A percentile compares a stretch with the other conserved stretches of the same genome.
Conservation (phyloP, 225 moss, liverwort and hornwort genomes). For the Sphagnum tenellum region DNA sequence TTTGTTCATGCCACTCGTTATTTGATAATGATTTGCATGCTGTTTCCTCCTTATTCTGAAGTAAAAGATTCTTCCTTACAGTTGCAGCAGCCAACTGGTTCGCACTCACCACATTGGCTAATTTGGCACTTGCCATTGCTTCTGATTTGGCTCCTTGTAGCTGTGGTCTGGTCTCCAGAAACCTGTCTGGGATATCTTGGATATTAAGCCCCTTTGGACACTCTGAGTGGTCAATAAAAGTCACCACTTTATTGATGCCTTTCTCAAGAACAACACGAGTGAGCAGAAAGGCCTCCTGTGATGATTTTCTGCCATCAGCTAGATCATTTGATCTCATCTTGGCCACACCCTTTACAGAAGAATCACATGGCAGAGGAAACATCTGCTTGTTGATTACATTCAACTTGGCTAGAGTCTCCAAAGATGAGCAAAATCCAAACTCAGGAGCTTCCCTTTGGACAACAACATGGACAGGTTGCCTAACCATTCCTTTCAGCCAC, state of each 20-base stretch:
- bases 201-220: constrained; percentile 7
- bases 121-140: background rate
- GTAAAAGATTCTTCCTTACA: constrained; percentile 20
- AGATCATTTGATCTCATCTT: background rate
- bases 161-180: constrained; percentile 9
- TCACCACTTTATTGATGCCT: constrained; percentile 2
- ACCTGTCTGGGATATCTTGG: constrained; percentile 2
- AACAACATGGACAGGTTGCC: constrained; percentile 18
- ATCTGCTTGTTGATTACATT: constrained; percentile 27
- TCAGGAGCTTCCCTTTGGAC: constrained; percentile 13
- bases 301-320: background rate
- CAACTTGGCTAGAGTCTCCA: constrained; percentile 31
- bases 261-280: constrained; percentile 12
- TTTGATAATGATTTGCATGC: background rate
- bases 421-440: constrained; percentile 47
- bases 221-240: constrained; percentile 7
- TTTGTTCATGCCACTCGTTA: background rate
- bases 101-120: constrained; percentile 2
- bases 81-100: constrained; percentile 19
- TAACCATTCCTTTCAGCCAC: constrained; percentile 13
- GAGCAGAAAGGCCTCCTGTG: constrained; percentile 10
- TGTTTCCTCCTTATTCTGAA: background rate
- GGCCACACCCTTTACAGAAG: background rate
- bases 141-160: constrained; percentile 1
- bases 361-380: constrained; percentile 32